phyloP scores from a whole-genome alignment of 1,284 basidiomycete genomes.

The Garcileccinum viscosum region DNA sequence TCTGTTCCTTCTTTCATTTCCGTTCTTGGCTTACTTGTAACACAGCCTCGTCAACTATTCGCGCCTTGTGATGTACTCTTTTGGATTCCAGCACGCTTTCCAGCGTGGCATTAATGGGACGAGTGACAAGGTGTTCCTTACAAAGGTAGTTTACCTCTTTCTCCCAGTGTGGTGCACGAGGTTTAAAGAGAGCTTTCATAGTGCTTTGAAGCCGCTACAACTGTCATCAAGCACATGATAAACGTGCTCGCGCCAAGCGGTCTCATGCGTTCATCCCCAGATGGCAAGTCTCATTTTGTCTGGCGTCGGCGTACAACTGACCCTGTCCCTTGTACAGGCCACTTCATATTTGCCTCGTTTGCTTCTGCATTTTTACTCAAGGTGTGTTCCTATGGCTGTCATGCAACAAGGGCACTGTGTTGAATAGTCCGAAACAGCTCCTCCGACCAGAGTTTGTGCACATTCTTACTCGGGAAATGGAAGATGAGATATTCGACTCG shows the following conservation, averaged over 20 bases:
- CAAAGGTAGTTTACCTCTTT: conserved; percentile 54
- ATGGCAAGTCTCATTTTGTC: conserved; percentile 52
- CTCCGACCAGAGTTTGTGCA: conserved; percentile 74
- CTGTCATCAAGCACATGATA: conserved; percentile 69
- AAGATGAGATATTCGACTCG: conserved; percentile 71
- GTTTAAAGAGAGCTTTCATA: background rate
- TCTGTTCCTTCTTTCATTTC: background rate
- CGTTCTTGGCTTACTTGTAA: conserved; percentile 22
- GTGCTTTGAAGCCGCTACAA: conserved; percentile 76
- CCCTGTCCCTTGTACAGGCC: conserved; percentile 48
- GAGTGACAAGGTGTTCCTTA: conserved; percentile 70
- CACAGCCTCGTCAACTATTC: conserved; percentile 75
- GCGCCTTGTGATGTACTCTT: conserved; percentile 84
- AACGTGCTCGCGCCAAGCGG: conserved; percentile 72
- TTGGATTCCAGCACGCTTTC: conserved; percentile 84
- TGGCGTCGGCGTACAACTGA: background rate
- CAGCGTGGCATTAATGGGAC: conserved; percentile 69
- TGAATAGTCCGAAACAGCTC: conserved; percentile 49
- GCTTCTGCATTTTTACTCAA: conserved; percentile 85
- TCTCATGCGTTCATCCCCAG: conserved; percentile 83
- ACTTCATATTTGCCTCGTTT: conserved; percentile 86
- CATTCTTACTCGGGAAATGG: conserved; percentile 61
- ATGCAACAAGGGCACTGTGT: background rate
- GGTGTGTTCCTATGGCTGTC: conserved; percentile 45
- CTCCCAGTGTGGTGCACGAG: background rate